Evolutionary conservation across 179 eudicot species (phyloP).

Genomic region (Vitellaria paradoxa): DNA sequence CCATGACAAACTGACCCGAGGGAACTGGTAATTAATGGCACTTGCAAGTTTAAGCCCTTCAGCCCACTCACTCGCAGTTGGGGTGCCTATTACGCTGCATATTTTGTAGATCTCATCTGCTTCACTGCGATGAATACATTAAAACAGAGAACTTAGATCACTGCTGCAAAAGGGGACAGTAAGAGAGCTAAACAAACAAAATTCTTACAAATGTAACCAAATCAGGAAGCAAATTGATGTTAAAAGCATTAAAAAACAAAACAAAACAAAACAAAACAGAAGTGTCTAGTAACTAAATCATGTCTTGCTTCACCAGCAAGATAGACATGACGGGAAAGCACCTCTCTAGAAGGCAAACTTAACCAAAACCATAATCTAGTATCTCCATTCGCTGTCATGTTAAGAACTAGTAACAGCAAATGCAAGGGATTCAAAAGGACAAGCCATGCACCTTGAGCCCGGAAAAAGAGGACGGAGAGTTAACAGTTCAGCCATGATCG

Average conservation of each 20-base stretch:
- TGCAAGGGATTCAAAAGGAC: not conserved
- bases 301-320: not conserved
- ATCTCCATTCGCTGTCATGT: not conserved
- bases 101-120: slow-evolving; percentile 91
- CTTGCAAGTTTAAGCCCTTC: slow-evolving; percentile 68
- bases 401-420: not conserved
- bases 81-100: slow-evolving; percentile 81
- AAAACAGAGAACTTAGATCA: not conserved
- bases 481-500: slow-evolving; percentile 91
- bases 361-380: not conserved
- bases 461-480: slow-evolving; percentile 94
- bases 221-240: not conserved
- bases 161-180: not conserved
- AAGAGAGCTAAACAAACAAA: not conserved
- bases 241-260: not conserved
- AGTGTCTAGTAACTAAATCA: not conserved
- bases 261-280: not conserved
- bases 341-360: not conserved
- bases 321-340: not conserved
- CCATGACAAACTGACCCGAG: slow-evolving; percentile 46
- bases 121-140: slow-evolving; percentile 56
- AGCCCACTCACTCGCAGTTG: slow-evolving; percentile 62
- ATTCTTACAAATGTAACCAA: no score
- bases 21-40: slow-evolving; percentile 82
- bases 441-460: slow-evolving; percentile 68